Evolutionary conservation across 768 basidiomycete genomes (phyloP).

Genomic region (Mycena pura): DNA sequence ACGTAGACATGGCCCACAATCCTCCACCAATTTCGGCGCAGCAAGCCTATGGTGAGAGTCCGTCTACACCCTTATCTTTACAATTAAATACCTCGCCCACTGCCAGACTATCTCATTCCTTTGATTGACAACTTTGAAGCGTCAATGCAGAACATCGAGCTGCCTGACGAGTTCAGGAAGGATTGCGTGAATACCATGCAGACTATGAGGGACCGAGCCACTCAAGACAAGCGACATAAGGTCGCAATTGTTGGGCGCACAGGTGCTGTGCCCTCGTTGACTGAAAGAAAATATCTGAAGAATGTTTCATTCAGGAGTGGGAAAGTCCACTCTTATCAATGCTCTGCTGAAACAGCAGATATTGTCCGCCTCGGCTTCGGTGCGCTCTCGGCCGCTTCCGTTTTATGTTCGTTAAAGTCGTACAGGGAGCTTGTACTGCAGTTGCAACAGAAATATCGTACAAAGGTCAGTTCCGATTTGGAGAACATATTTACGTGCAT

Average conservation of each 20-base stretch:
- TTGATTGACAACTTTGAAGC: conserved; percentile 1
- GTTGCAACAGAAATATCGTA: conserved; percentile 23
- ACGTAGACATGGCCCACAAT: neutral
- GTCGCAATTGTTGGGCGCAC: conserved; percentile 25
- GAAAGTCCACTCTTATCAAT: conserved; percentile 24
- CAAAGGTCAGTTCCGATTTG: neutral
- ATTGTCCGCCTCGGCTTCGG: conserved; percentile 23
- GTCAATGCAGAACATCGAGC: neutral
- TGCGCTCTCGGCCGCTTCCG: neutral
- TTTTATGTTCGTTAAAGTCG: neutral
- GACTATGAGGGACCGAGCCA: neutral
- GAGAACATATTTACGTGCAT: neutral
- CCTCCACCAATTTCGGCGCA: neutral
- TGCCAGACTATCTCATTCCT: neutral
- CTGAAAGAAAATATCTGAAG: neutral
- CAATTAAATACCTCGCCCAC: neutral
- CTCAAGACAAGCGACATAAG: conserved; percentile 3
- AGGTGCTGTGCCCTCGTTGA: conserved; percentile 1
- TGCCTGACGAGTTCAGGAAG: neutral
- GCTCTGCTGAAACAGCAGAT: conserved; percentile 18
- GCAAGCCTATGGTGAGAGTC: conserved; percentile 1
- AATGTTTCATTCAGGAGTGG: too few relatives aligned
- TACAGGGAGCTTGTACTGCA: conserved; percentile 25
- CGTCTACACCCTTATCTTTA: neutral
- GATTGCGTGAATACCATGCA: neutral